Conservation (phyloP, 2,329 filamentous ascomycete genomes). For the Neonectria faginata region DNA sequence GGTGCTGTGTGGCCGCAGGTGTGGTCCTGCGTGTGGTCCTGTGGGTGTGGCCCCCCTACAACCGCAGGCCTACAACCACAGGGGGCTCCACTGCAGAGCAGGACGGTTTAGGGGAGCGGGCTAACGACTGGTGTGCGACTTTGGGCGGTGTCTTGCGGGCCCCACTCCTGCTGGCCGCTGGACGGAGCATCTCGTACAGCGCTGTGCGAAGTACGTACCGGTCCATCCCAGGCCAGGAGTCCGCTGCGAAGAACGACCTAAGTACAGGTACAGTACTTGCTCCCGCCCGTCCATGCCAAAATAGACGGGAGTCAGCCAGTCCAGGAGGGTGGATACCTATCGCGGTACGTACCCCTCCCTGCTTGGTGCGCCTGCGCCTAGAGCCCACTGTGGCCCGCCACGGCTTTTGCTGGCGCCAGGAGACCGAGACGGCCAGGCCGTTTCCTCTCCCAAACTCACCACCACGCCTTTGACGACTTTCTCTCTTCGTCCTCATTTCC, state of each 20-base stretch:
- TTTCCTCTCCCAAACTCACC: slow-evolving; percentile 46
- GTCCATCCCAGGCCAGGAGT: neutral
- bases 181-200: slow-evolving; percentile 26
- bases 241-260: neutral
- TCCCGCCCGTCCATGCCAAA: no score
- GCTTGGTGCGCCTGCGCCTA: slow-evolving; percentile 25
- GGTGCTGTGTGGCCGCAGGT: slow-evolving; percentile 17
- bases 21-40: slow-evolving; percentile 15
- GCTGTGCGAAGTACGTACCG: slow-evolving; percentile 8
- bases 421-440: slow-evolving; percentile 33
- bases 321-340: slow-evolving; percentile 16
- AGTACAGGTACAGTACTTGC: slow-evolving; percentile 27
- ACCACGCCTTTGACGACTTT: slow-evolving; percentile 37
- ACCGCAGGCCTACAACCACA: slow-evolving; percentile 23
- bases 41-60: slow-evolving; percentile 17
- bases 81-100: slow-evolving; percentile 24
- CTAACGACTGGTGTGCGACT: slow-evolving; percentile 21
- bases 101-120: slow-evolving; percentile 24
- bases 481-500: slow-evolving; percentile 38
- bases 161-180: slow-evolving; percentile 22
- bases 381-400: slow-evolving; percentile 24
- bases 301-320: slow-evolving; percentile 4
- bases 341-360: slow-evolving; percentile 23
- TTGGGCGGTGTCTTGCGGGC: slow-evolving; percentile 26
- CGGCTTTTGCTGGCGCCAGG: slow-evolving; percentile 36